phyloP scores from a whole-genome alignment of 495 filamentous ascomycete species.

The Penicillium soppii region DNA sequence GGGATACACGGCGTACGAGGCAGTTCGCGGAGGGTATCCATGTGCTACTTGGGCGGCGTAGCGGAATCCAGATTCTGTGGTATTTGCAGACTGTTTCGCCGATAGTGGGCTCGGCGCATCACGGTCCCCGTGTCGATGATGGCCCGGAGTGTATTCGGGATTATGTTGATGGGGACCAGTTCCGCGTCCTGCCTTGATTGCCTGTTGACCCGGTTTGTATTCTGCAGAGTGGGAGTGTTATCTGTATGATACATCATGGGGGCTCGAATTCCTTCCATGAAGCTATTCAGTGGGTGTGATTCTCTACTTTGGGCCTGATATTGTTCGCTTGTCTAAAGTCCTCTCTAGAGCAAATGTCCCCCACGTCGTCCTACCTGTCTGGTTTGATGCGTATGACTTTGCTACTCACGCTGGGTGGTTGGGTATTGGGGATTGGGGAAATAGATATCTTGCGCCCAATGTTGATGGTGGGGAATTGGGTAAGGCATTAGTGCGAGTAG shows the following conservation, averaged over 20 bases:
- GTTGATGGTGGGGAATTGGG: conserved; percentile 20
- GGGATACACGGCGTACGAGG: background rate
- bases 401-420: conserved; percentile 37
- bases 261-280: conserved; percentile 46
- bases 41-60: background rate
- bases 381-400: conserved; percentile 43
- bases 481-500: conserved; percentile 14
- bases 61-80: background rate
- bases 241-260: conserved; percentile 44
- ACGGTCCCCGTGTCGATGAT: background rate
- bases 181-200: conserved; percentile 36
- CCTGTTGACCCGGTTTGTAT: conserved; percentile 37
- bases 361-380: conserved; percentile 42
- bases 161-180: background rate
- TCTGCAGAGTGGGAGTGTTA: conserved; percentile 32
- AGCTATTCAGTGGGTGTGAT: conserved; percentile 32
- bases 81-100: background rate
- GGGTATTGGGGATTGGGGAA: conserved; percentile 43
- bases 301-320: background rate
- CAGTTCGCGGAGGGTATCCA: background rate
- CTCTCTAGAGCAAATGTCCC: conserved; percentile 39
- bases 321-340: background rate
- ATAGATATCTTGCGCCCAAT: conserved; percentile 14
- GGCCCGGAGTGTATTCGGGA: background rate
- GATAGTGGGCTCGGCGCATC: background rate